A percentile compares a stretch with the other conserved stretches of the same genome.
Conservation (phyloP, 176 grass and related monocot genomes). For the Bolboschoenus planiculmis region DNA sequence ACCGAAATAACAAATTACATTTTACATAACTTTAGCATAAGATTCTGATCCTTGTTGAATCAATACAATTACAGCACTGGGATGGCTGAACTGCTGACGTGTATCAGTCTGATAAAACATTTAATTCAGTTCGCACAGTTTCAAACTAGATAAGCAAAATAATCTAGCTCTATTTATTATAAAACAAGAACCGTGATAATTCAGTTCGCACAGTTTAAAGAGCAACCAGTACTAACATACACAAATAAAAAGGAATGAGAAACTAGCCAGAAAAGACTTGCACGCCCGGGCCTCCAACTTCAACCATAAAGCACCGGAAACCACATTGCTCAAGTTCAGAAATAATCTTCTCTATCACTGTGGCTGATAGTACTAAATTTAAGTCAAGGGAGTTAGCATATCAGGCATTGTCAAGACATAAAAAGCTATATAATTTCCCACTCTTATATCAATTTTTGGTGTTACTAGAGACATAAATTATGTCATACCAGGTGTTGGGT, state of each 20-base stretch:
- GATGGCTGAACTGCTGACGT: neutral
- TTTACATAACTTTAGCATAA: neutral
- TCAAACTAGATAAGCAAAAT: neutral
- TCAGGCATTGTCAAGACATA: neutral
- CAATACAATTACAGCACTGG: neutral
- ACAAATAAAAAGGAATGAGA: conserved; percentile 13
- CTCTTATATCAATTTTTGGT: neutral
- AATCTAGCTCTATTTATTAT: conserved; percentile 5
- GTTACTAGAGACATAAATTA: neutral
- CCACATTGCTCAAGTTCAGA: conserved; percentile 55
- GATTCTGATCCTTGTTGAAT: neutral
- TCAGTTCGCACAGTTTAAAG: too few species aligned
- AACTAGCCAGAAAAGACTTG: conserved; percentile 36
- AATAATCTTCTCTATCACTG: conserved; percentile 45
- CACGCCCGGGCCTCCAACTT: conserved; percentile 72
- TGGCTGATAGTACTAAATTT: conserved; percentile 34
- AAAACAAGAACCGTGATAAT: neutral
- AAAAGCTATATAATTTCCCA: neutral
- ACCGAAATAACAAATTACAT: neutral
- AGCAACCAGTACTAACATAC: neutral
- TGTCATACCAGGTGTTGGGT: neutral
- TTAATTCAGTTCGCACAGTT: neutral
- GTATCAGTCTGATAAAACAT: neutral
- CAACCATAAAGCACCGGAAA: conserved; percentile 64
- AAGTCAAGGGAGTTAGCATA: conserved; percentile 41